phyloP scores from a whole-genome alignment of 75 land plant species.

The Picea glauca region DNA sequence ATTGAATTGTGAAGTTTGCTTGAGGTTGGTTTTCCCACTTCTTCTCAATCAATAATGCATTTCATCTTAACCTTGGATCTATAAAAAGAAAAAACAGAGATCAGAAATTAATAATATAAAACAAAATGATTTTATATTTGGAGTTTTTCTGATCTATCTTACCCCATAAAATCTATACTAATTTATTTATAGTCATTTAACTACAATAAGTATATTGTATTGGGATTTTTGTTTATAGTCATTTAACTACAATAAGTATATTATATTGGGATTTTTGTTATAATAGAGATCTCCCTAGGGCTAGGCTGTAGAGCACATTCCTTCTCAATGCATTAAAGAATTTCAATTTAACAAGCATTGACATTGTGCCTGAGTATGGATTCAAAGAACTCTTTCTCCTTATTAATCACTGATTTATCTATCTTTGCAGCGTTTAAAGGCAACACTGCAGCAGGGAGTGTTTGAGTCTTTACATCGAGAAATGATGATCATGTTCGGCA shows the following conservation, averaged over 20 bases:
- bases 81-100: neutral
- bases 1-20: neutral
- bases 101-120: too few species aligned
- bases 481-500: slow-evolving; percentile 40
- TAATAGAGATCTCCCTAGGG: too few species aligned
- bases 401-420: too few species aligned
- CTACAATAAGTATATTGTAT: too few species aligned
- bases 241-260: too few species aligned
- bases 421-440: too few species aligned
- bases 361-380: neutral
- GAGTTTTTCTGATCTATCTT: too few species aligned
- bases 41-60: neutral
- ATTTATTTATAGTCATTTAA: neutral
- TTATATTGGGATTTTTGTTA: too few species aligned
- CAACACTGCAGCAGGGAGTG: slow-evolving; percentile 9
- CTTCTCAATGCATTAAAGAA: neutral
- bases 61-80: neutral
- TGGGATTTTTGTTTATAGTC: too few species aligned
- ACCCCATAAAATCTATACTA: too few species aligned
- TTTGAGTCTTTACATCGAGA: slow-evolving; percentile 35
- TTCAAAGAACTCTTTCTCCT: neutral
- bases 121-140: too few species aligned
- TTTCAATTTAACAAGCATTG: neutral
- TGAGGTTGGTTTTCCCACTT: neutral
- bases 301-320: neutral